Evolutionary conservation across 306 rosid species (phyloP).

Genomic region (Arachis stenosperma): DNA sequence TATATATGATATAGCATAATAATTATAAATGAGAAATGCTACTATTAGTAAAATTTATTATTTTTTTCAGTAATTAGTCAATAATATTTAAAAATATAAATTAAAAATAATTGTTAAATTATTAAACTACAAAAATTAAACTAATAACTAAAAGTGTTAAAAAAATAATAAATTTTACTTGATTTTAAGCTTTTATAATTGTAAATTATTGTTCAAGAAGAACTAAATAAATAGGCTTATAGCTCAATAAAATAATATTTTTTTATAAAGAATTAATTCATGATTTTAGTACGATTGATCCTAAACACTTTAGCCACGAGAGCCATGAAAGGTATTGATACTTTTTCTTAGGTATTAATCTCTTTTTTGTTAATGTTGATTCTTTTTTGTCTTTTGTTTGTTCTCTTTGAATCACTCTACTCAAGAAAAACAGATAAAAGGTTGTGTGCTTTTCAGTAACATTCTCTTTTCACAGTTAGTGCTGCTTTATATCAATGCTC

Average conservation of each 20-base stretch:
- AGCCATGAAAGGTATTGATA: background rate
- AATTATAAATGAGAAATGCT: too few relatives aligned
- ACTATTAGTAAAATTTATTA: too few relatives aligned
- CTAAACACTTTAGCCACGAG: conserved; percentile 12
- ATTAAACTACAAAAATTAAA: too few relatives aligned
- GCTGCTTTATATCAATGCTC: background rate
- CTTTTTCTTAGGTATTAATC: background rate
- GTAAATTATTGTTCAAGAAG: background rate
- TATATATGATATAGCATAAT: too few relatives aligned
- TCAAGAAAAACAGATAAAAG: conserved; percentile 3
- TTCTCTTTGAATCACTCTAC: background rate
- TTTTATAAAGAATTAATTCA: too few relatives aligned
- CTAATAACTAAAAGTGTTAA: too few relatives aligned
- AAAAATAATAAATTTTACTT: too few relatives aligned
- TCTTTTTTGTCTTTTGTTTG: background rate
- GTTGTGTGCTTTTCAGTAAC: conserved; percentile 28
- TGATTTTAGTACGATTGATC: background rate
- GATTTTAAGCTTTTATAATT: too few relatives aligned
- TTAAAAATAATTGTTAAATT: too few relatives aligned
- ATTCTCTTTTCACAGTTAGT: conserved; percentile 32
- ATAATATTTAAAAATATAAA: too few relatives aligned
- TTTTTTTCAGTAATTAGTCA: too few relatives aligned
- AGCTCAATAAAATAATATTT: too few relatives aligned
- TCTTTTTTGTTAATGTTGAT: background rate
- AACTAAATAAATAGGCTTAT: background rate